phyloP scores from a whole-genome alignment of 2,329 filamentous ascomycete species.

The Penicillium vulpinum region DNA sequence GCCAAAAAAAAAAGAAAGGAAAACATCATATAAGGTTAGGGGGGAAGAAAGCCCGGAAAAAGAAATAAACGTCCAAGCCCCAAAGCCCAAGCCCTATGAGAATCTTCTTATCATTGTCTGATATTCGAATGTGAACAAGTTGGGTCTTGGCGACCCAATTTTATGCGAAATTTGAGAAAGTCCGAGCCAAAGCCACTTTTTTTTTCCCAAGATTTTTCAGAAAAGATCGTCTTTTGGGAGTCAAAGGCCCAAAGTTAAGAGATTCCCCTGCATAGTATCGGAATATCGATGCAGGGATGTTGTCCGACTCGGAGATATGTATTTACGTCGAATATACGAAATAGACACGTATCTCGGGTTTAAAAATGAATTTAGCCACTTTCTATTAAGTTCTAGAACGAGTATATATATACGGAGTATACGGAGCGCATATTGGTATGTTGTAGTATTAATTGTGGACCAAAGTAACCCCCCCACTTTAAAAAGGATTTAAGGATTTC shows the following conservation, averaged over 20 bases:
- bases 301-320: not conserved
- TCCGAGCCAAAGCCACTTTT: too few species aligned
- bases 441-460: not conserved
- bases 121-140: not conserved
- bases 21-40: not conserved
- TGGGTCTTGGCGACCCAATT: slow-evolving; percentile 4
- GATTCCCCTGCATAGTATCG: not conserved
- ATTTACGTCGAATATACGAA: not conserved
- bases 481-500: not conserved
- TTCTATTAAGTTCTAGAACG: not conserved
- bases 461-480: not conserved
- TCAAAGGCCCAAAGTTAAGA: not conserved
- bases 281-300: not conserved
- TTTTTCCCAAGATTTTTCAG: too few species aligned
- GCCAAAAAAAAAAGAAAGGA: not conserved
- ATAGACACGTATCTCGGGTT: not conserved
- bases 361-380: not conserved
- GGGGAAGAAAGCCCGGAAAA: too few species aligned
- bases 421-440: too few species aligned
- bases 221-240: not conserved
- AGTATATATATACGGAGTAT: too few species aligned
- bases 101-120: not conserved
- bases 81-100: not conserved
- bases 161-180: not conserved
- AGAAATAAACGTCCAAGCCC: too few species aligned